Evolutionary conservation across 805 yeast species (phyloP).

Genomic region (Metschnikowia chrysomelidarum): DNA sequence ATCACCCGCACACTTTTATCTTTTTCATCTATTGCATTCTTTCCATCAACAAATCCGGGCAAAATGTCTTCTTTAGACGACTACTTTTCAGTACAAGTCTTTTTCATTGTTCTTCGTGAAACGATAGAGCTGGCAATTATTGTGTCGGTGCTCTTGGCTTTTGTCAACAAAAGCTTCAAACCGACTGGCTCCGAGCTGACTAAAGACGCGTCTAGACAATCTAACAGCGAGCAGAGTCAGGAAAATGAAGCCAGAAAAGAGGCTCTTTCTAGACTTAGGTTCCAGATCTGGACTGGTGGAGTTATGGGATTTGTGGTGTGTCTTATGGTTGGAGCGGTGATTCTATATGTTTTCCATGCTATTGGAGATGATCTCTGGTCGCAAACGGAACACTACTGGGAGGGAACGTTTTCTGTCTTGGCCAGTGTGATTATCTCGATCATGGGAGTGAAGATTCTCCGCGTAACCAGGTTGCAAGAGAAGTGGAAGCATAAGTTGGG

Average conservation of each 20-base stretch:
- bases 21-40: neutral
- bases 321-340: constrained; percentile 38
- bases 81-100: constrained; percentile 21
- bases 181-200: constrained; percentile 1
- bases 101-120: constrained; percentile 21
- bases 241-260: constrained; percentile 6
- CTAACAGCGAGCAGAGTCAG: neutral
- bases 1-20: too few species aligned
- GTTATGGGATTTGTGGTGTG: constrained; percentile 39
- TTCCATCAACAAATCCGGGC: too few species aligned
- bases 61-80: constrained; percentile 16
- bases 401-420: constrained; percentile 42
- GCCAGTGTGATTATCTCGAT: constrained; percentile 45
- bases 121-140: constrained; percentile 23
- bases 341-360: constrained; percentile 38
- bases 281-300: constrained; percentile 47
- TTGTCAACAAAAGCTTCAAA: constrained; percentile 14
- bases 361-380: constrained; percentile 46
- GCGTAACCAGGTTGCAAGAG: constrained; percentile 44
- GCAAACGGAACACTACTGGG: constrained; percentile 48
- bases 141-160: constrained; percentile 22
- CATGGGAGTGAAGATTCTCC: constrained; percentile 45
- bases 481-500: constrained; percentile 44
- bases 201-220: neutral
- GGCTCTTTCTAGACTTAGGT: constrained; percentile 23